A percentile compares a stretch with the other conserved stretches of the same genome.
Conservation (phyloP, 2,329 filamentous ascomycete species). For the Blumeria hordei region DNA sequence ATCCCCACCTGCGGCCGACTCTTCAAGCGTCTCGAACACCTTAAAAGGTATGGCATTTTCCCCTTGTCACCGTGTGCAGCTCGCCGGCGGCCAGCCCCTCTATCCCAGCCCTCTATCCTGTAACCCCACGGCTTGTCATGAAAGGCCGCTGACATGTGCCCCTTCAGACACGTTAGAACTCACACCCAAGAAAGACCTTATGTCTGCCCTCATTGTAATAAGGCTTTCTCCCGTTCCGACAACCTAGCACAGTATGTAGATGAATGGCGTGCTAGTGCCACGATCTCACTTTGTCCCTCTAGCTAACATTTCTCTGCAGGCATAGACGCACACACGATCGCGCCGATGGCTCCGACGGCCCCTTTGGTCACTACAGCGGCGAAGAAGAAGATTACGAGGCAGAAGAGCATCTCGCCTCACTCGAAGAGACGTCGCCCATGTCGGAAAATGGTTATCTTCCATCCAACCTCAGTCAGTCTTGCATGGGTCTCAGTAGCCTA, state of each 20-base stretch:
- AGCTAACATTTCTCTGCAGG: conserved; percentile 18
- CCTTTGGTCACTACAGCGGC: conserved; percentile 31
- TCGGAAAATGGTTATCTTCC: conserved; percentile 40
- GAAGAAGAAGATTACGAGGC: conserved; percentile 64
- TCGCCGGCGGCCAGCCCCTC: too few relatives aligned
- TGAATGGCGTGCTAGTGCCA: background rate
- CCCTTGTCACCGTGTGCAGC: conserved; percentile 11
- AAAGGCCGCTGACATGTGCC: conserved; percentile 24
- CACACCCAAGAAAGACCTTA: conserved; percentile 99
- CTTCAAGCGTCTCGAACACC: conserved; percentile 97
- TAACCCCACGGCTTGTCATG: conserved; percentile 7
- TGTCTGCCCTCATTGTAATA: conserved; percentile 91
- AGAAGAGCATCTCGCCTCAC: conserved; percentile 59
- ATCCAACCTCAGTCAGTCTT: conserved; percentile 10
- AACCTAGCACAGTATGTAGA: conserved; percentile 81
- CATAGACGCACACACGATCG: conserved; percentile 66
- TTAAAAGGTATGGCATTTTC: conserved; percentile 65
- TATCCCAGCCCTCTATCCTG: background rate
- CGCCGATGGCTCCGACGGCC: conserved; percentile 39
- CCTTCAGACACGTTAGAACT: conserved; percentile 79
- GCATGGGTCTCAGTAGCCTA: conserved; percentile 8
- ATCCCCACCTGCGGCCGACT: conserved; percentile 91
- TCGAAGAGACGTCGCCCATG: conserved; percentile 55
- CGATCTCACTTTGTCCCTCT: conserved; percentile 13
- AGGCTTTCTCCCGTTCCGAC: conserved; percentile 94